Base-by-base conservation (phyloP, 805 yeast species). In the Metschnikowia aberdeeniae region DNA sequence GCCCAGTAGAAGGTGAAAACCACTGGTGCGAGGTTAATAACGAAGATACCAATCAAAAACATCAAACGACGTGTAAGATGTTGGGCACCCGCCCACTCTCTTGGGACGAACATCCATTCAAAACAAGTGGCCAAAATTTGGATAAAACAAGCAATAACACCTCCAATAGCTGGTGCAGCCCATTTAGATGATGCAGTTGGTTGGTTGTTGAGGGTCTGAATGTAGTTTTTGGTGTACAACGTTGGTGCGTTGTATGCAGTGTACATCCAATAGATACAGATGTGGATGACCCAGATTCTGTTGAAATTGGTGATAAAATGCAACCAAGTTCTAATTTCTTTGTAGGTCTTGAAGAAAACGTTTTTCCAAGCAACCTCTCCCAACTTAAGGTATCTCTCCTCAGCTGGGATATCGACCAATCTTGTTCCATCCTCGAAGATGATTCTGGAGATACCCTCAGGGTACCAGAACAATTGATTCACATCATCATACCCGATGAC, bases 11-110 rank as follows among this genome's bases (percentile, higher is more conserved):
- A 88, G 33, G 90, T 83, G 62, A 87, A 93, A 45, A 88, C 81
- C 28, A 88, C 81, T 32, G 98, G 96, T 56, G 84, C 95, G 62
- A 92, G 73, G 68, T 92, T 93, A 51, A 83, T 59, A 43, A 72
- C 75, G 46, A 89, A 73, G 55, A 89, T 79, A 42, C 79, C 54
- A 44, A 84, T 55, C 64, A 92, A 68, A 63, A 90, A 85, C 75
- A 83, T 63, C 59, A 93, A 75, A 65, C 99, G 84, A 71, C 96
- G 88, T 32, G 89, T 73, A 63, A 93, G 78, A 66, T 87, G 97
- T 73, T 92, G 98, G 66, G 98, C 97, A 70, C 99, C 99, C 30
- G 98, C 95, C 98, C 98, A 93, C 58, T 84, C 81, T 71, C 98
- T 84, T 56, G 99, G 99, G 50, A 93, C 98, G 60, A 89, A 93